These are phyloP conservation scores for Psilocybe sp. DNA, from an alignment of 768 basidiomycete genomes.

Conservation along the genomic window DNA sequence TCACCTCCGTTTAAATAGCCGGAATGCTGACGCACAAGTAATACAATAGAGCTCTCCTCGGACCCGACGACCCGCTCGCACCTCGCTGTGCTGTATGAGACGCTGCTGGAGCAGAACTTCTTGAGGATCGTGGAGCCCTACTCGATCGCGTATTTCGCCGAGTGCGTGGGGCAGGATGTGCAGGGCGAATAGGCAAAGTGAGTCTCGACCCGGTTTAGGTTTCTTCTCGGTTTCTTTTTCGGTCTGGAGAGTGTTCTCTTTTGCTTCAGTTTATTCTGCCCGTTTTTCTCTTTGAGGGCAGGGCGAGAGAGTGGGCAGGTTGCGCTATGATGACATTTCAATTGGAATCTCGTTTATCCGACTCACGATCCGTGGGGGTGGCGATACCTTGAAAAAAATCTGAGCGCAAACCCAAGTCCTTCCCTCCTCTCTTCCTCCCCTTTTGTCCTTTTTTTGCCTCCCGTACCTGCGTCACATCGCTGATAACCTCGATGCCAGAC, in stretches of 20 bases:
- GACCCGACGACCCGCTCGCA: conserved; percentile 96
- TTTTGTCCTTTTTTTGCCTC: not conserved
- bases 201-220: conserved; percentile 21
- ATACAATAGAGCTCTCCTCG: conserved; percentile 76
- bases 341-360: too few species aligned
- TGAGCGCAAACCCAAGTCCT: too few species aligned
- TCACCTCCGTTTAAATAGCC: not conserved
- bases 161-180: conserved; percentile 80
- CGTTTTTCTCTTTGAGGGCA: not conserved
- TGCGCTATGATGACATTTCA: too few species aligned
- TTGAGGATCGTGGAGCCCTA: conserved; percentile 96
- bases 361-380: too few species aligned
- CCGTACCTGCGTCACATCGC: not conserved
- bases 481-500: conserved; percentile 38
- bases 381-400: too few species aligned
- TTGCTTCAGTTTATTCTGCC: not conserved
- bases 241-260: not conserved
- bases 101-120: conserved; percentile 92
- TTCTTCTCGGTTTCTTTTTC: not conserved
- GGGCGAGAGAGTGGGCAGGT: too few species aligned
- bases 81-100: conserved; percentile 91
- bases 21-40: not conserved
- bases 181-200: conserved; percentile 91
- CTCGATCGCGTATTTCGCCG: conserved; percentile 86
- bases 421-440: not conserved